phyloP scores from a whole-genome alignment of 2,329 filamentous ascomycete genomes.

The Phaeosphaeria sp. region DNA sequence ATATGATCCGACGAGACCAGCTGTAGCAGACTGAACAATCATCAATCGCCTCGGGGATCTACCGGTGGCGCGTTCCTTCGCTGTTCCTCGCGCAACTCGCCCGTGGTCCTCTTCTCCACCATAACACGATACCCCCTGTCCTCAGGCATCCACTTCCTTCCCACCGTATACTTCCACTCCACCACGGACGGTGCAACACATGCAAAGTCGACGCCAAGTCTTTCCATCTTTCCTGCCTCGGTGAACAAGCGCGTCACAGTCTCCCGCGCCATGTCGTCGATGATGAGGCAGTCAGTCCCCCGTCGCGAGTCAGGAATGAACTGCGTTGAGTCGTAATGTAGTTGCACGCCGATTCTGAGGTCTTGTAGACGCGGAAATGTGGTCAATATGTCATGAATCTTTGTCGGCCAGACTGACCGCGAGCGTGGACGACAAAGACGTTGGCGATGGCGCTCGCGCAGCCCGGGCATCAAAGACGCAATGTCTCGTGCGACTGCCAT shows the following conservation, averaged over 20 bases:
- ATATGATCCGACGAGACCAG: no score
- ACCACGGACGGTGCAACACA: not conserved
- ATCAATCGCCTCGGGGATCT: no score
- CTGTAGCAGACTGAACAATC: no score
- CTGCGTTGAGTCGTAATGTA: not conserved
- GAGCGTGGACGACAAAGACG: not conserved
- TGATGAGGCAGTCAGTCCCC: not conserved
- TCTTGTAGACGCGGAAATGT: not conserved
- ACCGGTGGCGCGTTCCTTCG: not conserved
- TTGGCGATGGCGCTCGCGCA: no score
- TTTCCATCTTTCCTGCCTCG: not conserved
- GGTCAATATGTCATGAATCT: not conserved
- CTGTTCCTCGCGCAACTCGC: not conserved
- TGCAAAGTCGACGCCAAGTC: not conserved
- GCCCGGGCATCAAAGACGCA: no score
- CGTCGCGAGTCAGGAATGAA: not conserved
- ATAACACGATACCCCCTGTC: not conserved
- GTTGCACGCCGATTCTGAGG: not conserved
- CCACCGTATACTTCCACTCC: not conserved
- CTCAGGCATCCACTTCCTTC: not conserved
- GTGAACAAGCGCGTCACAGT: not conserved
- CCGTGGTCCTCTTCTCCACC: not conserved
- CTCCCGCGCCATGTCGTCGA: not conserved
- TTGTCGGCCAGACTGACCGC: not conserved
- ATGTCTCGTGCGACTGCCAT: no score